Conservation (phyloP, 805 yeast genomes). For the Kodamaea nitidulidarum region DNA sequence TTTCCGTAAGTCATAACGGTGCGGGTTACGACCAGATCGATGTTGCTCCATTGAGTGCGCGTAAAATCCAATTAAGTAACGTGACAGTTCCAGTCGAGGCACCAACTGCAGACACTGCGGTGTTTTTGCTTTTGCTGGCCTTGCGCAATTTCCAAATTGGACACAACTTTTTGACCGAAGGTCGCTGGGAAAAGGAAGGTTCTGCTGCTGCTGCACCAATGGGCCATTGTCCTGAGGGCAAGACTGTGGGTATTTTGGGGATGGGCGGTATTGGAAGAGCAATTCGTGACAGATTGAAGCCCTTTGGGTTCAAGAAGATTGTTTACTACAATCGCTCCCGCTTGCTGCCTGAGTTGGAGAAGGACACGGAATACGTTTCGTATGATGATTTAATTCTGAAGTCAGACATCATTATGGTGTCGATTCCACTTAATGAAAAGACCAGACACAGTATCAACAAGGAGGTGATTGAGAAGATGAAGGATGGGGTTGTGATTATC, state of each 20-base stretch:
- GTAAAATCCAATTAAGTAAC: constrained; percentile 62
- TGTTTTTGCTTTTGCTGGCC: constrained; percentile 58
- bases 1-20: constrained; percentile 57
- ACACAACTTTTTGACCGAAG: constrained; percentile 46
- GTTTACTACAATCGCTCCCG: constrained; percentile 67
- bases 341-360: constrained; percentile 59
- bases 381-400: constrained; percentile 61
- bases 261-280: constrained; percentile 90
- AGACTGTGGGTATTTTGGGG: constrained; percentile 75
- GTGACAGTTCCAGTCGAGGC: constrained; percentile 63
- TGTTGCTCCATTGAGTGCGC: constrained; percentile 45
- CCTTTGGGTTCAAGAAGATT: constrained; percentile 72
- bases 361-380: constrained; percentile 64
- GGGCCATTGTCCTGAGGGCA: constrained; percentile 75
- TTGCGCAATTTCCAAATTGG: constrained; percentile 66
- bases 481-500: constrained; percentile 70
- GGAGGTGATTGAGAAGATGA: constrained; percentile 62
- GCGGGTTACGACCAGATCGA: constrained; percentile 79
- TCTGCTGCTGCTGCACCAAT: constrained; percentile 50
- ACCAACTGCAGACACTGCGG: constrained; percentile 71
- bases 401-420: constrained; percentile 69
- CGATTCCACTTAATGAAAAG: constrained; percentile 68
- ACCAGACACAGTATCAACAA: constrained; percentile 69
- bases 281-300: constrained; percentile 63
- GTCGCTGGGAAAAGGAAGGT: constrained; percentile 50